Percentiles rank a stretch among this genome's conserved stretches.
phyloP scores from a whole-genome alignment of 225 moss, liverwort and hornwort genomes.

The Antitrichia curtipendula region DNA sequence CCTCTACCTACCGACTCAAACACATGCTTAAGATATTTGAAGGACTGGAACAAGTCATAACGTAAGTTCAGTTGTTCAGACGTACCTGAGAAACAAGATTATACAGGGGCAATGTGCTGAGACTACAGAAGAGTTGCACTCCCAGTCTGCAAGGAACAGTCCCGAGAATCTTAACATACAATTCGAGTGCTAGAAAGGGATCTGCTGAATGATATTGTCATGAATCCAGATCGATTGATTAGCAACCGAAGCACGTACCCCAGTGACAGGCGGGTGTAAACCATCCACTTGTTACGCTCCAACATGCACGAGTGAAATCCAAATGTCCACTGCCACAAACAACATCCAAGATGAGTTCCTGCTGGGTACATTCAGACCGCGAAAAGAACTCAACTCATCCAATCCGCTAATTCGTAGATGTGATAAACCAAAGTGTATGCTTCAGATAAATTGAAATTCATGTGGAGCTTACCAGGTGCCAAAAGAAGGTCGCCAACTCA shows the following conservation, averaged over 20 bases:
- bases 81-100: constrained; percentile 77
- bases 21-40: neutral
- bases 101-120: constrained; percentile 68
- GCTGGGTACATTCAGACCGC: neutral
- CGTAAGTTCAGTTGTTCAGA: neutral
- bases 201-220: neutral
- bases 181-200: neutral
- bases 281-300: constrained; percentile 23
- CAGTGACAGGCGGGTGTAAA: constrained; percentile 32
- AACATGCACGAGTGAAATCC: constrained; percentile 38
- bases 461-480: constrained; percentile 30
- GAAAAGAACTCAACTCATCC: neutral
- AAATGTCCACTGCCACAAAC: constrained; percentile 50
- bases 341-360: neutral
- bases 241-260: constrained; percentile 14
- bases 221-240: neutral
- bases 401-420: neutral
- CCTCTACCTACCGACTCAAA: neutral
- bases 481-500: constrained; percentile 62
- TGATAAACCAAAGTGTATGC: neutral
- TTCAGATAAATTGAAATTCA: neutral
- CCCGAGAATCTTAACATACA: neutral
- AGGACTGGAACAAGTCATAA: neutral
- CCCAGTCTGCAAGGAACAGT: constrained; percentile 15
- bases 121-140: constrained; percentile 68